phyloP scores from a whole-genome alignment of 805 yeast genomes.

The Candida tallmaniae region DNA sequence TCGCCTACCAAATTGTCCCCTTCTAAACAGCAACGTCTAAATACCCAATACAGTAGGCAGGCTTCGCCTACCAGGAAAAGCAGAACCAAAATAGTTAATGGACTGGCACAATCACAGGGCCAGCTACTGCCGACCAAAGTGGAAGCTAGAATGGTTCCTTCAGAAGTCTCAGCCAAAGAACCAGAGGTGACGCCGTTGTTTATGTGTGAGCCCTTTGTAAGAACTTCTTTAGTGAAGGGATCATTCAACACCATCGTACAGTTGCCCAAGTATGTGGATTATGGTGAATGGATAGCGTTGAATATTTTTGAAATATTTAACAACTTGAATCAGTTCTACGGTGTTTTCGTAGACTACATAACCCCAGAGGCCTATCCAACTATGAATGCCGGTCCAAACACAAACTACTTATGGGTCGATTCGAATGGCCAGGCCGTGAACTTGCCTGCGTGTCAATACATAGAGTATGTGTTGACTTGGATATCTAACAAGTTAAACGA shows the following conservation, averaged over 20 bases:
- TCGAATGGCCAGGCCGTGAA: slow-evolving; percentile 70
- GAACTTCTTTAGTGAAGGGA: slow-evolving; percentile 93
- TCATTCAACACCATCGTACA: slow-evolving; percentile 94
- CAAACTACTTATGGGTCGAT: slow-evolving; percentile 90
- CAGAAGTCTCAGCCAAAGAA: neutral
- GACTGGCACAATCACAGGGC: slow-evolving; percentile 6
- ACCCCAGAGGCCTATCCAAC: slow-evolving; percentile 87
- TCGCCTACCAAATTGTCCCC: slow-evolving; percentile 39
- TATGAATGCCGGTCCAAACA: slow-evolving; percentile 93
- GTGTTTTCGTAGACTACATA: slow-evolving; percentile 85
- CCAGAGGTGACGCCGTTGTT: slow-evolving; percentile 51
- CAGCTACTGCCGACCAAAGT: slow-evolving; percentile 8
- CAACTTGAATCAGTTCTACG: slow-evolving; percentile 82
- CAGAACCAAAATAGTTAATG: slow-evolving; percentile 5
- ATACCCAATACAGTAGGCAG: slow-evolving; percentile 10
- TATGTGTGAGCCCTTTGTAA: slow-evolving; percentile 86
- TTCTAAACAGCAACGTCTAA: slow-evolving; percentile 10
- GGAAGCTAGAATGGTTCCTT: slow-evolving; percentile 1
- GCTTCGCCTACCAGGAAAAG: slow-evolving; percentile 19
- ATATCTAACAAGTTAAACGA: slow-evolving; percentile 83
- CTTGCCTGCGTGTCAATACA: slow-evolving; percentile 88
- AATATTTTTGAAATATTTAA: slow-evolving; percentile 87
- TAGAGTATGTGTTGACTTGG: slow-evolving; percentile 90
- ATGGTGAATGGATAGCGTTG: slow-evolving; percentile 93
- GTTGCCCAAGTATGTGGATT: slow-evolving; percentile 89